Evolutionary conservation across 108 stramenopile species (phyloP).

Genomic region (Nitzschia inconspicua): DNA sequence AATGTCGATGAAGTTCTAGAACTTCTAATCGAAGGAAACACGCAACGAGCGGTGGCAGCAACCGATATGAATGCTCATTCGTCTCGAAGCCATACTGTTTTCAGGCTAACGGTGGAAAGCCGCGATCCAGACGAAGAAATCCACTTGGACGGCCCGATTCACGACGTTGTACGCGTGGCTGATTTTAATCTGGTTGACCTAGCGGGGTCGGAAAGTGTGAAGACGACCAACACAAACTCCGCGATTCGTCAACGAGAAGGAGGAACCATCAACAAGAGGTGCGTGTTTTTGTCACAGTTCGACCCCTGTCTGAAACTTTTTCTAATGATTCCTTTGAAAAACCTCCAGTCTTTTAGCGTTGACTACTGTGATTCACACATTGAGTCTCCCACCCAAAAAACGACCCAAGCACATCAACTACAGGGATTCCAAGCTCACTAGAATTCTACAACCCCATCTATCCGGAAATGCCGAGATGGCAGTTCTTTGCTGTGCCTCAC

Average conservation of each 20-base stretch:
- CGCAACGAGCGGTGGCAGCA: slow-evolving; percentile 64
- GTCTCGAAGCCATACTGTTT: slow-evolving; percentile 90
- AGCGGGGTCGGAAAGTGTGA: slow-evolving; percentile 83
- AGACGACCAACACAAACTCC: slow-evolving; percentile 46
- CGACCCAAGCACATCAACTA: slow-evolving; percentile 67
- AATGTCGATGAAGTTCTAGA: slow-evolving; percentile 59
- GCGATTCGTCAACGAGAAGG: slow-evolving; percentile 73
- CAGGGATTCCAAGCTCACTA: slow-evolving; percentile 96
- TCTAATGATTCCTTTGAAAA: background rate
- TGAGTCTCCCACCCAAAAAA: slow-evolving; percentile 39
- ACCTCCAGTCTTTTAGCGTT: slow-evolving; percentile 71
- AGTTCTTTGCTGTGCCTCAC: slow-evolving; percentile 94
- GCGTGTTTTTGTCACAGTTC: background rate
- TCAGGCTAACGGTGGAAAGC: slow-evolving; percentile 74
- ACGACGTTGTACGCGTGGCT: slow-evolving; percentile 43
- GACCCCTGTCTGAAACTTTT: background rate
- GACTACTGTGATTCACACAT: slow-evolving; percentile 68
- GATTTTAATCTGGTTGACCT: slow-evolving; percentile 87
- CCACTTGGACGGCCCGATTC: slow-evolving; percentile 4
- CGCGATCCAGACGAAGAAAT: slow-evolving; percentile 36
- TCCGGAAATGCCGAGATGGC: slow-evolving; percentile 93
- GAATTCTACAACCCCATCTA: slow-evolving; percentile 96
- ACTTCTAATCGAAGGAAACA: slow-evolving; percentile 59
- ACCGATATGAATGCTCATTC: slow-evolving; percentile 92
- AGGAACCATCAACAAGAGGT: slow-evolving; percentile 95